Evolutionary conservation across 2,329 filamentous ascomycete species (phyloP).

Genomic region (Neonectria coccinea): DNA sequence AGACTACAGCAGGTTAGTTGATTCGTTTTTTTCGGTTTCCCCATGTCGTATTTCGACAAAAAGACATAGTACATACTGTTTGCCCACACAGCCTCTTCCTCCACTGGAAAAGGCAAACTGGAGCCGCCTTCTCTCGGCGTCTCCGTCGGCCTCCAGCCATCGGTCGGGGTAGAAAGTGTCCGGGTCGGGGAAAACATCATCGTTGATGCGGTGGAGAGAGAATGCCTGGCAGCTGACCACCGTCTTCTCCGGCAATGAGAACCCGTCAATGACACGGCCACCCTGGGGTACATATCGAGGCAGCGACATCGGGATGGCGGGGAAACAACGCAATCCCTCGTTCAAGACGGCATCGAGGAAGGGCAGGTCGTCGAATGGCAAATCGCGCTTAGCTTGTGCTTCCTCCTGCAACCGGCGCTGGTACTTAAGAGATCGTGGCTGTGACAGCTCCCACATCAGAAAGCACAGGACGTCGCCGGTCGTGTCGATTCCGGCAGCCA

Average conservation of each 20-base stretch:
- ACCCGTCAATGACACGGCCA: constrained; percentile 67
- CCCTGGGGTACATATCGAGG: constrained; percentile 68
- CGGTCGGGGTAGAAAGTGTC: constrained; percentile 83
- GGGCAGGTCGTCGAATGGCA: constrained; percentile 61
- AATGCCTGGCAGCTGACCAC: constrained; percentile 72
- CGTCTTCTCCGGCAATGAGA: constrained; percentile 63
- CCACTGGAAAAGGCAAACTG: constrained; percentile 76
- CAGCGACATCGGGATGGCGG: constrained; percentile 75
- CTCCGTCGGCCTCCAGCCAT: constrained; percentile 81
- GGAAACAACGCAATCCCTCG: constrained; percentile 72
- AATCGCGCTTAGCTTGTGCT: constrained; percentile 55
- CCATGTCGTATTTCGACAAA: constrained; percentile 25
- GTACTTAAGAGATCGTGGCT: constrained; percentile 62
- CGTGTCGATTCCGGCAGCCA: constrained; percentile 79
- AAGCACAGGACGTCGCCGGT: constrained; percentile 78
- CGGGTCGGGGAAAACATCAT: constrained; percentile 80
- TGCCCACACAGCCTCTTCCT: constrained; percentile 73
- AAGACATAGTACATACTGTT: constrained; percentile 65
- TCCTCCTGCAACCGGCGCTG: constrained; percentile 67
- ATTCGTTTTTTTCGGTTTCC: constrained; percentile 25
- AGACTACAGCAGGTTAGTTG: constrained; percentile 52
- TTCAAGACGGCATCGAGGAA: constrained; percentile 73
- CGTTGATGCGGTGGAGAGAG: constrained; percentile 69
- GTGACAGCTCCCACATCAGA: constrained; percentile 77
- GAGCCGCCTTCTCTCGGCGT: constrained; percentile 73